phyloP scores from a whole-genome alignment of 495 filamentous ascomycete genomes.

The Amniculicola lignicola region DNA sequence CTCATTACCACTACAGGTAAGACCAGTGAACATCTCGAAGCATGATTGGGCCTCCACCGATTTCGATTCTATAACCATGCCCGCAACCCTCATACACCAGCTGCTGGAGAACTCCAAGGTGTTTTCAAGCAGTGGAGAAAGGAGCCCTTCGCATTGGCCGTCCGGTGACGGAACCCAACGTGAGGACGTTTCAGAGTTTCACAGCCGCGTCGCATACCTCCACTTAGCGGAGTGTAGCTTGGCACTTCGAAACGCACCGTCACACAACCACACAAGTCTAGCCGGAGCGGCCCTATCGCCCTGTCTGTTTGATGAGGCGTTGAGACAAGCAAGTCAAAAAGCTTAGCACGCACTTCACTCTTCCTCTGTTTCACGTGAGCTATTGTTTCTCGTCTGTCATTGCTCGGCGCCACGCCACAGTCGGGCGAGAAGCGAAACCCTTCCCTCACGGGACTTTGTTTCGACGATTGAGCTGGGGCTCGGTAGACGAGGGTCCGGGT shows the following conservation, averaged over 20 bases:
- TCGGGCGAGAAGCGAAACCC: no score
- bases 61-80: neutral
- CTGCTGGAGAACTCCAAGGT: conserved; percentile 5
- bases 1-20: neutral
- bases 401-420: no score
- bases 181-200: conserved; percentile 17
- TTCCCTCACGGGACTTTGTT: no score
- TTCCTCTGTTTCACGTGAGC: conserved; percentile 3
- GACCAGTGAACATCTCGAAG: neutral
- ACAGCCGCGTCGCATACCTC: conserved; percentile 4
- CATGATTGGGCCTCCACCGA: conserved; percentile 12
- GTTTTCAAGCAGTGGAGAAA: conserved; percentile 15
- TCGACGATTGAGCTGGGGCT: no score
- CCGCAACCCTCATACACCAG: conserved; percentile 19
- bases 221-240: conserved; percentile 10
- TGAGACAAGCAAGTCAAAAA: conserved; percentile 1
- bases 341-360: neutral
- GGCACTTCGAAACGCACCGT: conserved; percentile 21
- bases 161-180: neutral
- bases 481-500: no score
- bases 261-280: neutral
- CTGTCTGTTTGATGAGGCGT: conserved; percentile 14
- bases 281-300: neutral
- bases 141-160: conserved; percentile 4
- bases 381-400: no score